Evolutionary conservation across 768 basidiomycete genomes (phyloP), one percentile per base, ranked within the genome.

Genomic region (Infundibulicybe gibba): DNA sequence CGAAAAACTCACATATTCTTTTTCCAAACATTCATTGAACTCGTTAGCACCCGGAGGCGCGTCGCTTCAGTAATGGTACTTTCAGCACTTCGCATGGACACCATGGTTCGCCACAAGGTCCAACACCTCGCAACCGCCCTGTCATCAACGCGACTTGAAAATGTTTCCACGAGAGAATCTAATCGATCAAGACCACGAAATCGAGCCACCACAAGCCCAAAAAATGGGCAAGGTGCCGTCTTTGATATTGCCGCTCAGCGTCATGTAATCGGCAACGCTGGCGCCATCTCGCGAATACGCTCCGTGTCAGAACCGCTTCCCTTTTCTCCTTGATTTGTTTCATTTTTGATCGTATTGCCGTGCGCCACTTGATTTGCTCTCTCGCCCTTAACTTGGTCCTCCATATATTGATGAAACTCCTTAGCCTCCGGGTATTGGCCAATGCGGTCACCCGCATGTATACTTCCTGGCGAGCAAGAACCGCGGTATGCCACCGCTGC

Each of bases 291-390:
- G 61, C 68, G 82, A 85, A 87, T 6, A 76, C 75, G 52, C 82
- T 77, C 53, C 68, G 77, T 54, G 71, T 61, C 39, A 87, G 57
- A 54, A 75, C 74, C 5, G 55, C 48, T 21, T 87, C 83, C 47
- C 74, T 72, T 49, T 67, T 80, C 49, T 78, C 77, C 52, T 77
- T 79, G 31, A 86, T 67, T 10, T 63, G 59, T 56, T 77, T 80
- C 80, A 89, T 88, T 58, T 78, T 85, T 51, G 66, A 54, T 21
- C 86, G 83, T 85, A 89, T 89, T 43, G 77, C 83, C 41, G 77
- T 66, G 25, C 82, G 76, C 84, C 85, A 87, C 47, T 72, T 69
- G 17, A 67, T 58, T 55, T 83, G 81, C 55, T 75, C 70, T 54
- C 72, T 80, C 55, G 80, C 72, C 51, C 72, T 77, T 4, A 80